Evolutionary conservation across 257 asterid genomes (phyloP).

Genomic region (Scutellaria galericulata): DNA sequence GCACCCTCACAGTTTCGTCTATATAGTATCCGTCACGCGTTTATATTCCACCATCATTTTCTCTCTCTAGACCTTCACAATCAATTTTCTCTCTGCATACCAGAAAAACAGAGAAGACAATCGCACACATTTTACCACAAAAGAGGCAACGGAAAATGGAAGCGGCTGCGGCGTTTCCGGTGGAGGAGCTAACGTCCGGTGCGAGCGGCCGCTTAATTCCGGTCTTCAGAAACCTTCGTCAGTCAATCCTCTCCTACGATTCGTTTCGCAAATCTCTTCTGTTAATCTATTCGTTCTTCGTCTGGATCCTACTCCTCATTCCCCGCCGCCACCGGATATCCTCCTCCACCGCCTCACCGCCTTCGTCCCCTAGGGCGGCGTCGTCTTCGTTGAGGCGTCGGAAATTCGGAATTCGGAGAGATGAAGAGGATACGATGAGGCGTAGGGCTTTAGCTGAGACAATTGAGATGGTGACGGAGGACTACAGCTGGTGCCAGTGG

Average conservation of each 20-base stretch:
- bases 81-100: conserved; percentile 17
- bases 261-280: conserved; percentile 48
- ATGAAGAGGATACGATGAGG: conserved; percentile 91
- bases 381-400: conserved; percentile 49
- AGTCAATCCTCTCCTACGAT: conserved; percentile 60
- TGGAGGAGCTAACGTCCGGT: conserved; percentile 96
- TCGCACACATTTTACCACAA: conserved; percentile 12
- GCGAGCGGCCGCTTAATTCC: conserved; percentile 98
- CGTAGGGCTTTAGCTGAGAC: conserved; percentile 97
- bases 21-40: conserved; percentile 40
- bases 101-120: conserved; percentile 1
- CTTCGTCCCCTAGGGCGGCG: conserved; percentile 59
- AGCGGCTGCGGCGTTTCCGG: conserved; percentile 57
- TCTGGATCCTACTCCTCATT: conserved; percentile 75
- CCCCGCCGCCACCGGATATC: conserved; percentile 63
- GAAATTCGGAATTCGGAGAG: conserved; percentile 66
- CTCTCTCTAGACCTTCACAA: neutral
- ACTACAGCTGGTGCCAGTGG: conserved; percentile 54
- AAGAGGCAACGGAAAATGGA: conserved; percentile 49
- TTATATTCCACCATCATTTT: conserved; percentile 3
- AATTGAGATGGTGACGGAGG: conserved; percentile 61
- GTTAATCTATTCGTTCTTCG: conserved; percentile 63
- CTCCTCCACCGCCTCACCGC: conserved; percentile 58
- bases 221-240: conserved; percentile 69
- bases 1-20: conserved; percentile 28